These are phyloP conservation scores for Pascua sp. DNA, from an alignment of 1,284 basidiomycete species.

Conservation along the genomic window DNA sequence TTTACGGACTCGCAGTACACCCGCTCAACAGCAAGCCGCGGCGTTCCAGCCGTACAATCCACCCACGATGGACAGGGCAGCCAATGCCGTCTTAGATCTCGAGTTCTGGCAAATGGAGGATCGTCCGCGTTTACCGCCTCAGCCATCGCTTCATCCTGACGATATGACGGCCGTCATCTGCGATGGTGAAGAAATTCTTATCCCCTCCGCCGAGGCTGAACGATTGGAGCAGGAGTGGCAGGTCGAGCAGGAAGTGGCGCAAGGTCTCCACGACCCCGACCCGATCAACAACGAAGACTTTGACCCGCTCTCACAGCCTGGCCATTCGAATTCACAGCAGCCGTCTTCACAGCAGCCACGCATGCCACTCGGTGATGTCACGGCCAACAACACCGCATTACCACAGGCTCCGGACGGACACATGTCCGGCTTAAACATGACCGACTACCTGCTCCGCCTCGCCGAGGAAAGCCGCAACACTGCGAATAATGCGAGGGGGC, in stretches of 20 bases:
- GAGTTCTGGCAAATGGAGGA: neutral
- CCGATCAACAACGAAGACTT: neutral
- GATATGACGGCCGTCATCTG: neutral
- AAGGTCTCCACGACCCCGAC: neutral
- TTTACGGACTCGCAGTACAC: neutral
- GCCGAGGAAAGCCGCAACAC: neutral
- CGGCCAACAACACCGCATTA: neutral
- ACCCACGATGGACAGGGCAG: neutral
- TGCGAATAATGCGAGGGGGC: neutral
- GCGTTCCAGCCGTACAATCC: neutral
- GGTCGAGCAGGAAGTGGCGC: neutral
- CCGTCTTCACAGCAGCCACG: neutral
- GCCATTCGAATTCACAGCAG: neutral
- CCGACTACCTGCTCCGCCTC: constrained; percentile 1
- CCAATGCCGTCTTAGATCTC: neutral
- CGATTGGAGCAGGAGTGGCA: neutral
- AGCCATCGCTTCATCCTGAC: neutral
- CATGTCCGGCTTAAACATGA: constrained; percentile 4
- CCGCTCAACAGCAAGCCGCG: neutral
- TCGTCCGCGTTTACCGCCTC: neutral
- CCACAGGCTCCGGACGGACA: neutral
- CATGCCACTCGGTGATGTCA: neutral
- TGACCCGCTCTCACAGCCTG: neutral
- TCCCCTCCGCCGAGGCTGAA: neutral
- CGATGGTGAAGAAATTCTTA: neutral